Evolutionary conservation across 371 early-diverging fungal genomes (phyloP), one percentile per base, ranked within the genome.

Genomic region (Mortierella sp.): DNA sequence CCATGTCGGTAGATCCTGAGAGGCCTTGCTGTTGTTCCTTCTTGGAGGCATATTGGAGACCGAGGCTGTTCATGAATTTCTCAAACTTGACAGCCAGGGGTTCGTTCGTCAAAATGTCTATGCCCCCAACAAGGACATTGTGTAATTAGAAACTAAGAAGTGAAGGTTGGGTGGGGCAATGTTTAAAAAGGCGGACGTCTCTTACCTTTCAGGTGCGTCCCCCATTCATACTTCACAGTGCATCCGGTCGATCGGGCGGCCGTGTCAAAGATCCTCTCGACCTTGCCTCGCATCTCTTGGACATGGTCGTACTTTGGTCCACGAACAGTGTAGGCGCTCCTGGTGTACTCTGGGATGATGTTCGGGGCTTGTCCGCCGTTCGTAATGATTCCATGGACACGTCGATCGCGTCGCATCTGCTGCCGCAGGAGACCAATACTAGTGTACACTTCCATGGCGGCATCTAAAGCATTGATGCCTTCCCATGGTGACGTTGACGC

Each of bases 391-490:
- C 88, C 90, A 46, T 90, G 90, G 27, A 87, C 71, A 19, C 86
- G 78, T 44, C 78, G 79, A 29, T 82, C 81, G 0, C 89, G 83
- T 21, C 84, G 68, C 12, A 84, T 82, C 51, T 94, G 93, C 61
- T 94, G 93, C 43, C 91, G 84, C 70, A 92, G 64, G 78, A 88
- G 81, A 0, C 87, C 84, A 45, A 91, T 73, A 28, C 83, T 85
- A 45, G 86, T 79, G 69, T 87, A 87, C 0, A 87, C 85, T 45
- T 83, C 78, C 56, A 89, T 83, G 22, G 88, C 71, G 10, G 93
- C 93, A 60, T 92, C 91, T 16, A 93, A 66, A 3, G 93, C 93
- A 66, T 94, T 93, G 52, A 88, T 79, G 0, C 94, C 94, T 16
- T 91, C 85, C 91, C 90, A 91, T 2, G 91, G 91, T 13, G 82